Conservation (phyloP, 1,284 basidiomycete genomes). For the Amylostereum chailletii region DNA sequence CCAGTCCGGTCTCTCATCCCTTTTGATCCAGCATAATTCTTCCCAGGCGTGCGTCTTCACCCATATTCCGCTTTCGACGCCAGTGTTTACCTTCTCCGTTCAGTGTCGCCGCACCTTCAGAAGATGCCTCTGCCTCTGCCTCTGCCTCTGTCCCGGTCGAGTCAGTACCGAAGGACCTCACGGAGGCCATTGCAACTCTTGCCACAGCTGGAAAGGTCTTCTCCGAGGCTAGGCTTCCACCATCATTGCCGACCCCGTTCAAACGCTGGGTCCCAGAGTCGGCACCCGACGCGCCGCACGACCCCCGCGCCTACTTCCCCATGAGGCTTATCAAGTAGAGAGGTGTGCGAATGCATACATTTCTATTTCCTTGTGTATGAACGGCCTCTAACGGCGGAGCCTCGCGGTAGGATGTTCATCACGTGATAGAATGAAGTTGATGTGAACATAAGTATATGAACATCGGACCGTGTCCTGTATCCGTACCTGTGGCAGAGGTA, state of each 20-base stretch:
- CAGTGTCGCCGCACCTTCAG: constrained; percentile 51
- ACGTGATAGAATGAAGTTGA: too few relatives aligned
- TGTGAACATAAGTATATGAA: too few relatives aligned
- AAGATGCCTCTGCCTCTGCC: constrained; percentile 26
- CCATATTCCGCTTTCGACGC: neutral
- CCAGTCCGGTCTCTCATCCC: constrained; percentile 69
- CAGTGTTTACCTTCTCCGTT: constrained; percentile 8
- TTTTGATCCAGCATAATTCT: constrained; percentile 77
- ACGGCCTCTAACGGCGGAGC: too few relatives aligned
- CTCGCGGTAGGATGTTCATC: too few relatives aligned
- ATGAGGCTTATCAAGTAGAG: constrained; percentile 74
- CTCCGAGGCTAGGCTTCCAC: constrained; percentile 61
- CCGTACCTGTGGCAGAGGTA: too few relatives aligned
- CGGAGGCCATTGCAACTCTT: constrained; percentile 63
- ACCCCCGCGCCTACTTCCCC: constrained; percentile 74
- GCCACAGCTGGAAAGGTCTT: constrained; percentile 55
- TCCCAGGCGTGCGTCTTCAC: constrained; percentile 46
- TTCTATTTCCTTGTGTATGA: too few relatives aligned
- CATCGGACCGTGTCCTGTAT: too few relatives aligned
- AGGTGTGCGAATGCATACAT: too few relatives aligned
- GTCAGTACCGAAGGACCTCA: constrained; percentile 42
- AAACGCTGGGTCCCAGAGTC: constrained; percentile 65
- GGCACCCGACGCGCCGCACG: constrained; percentile 68
- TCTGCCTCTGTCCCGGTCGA: constrained; percentile 39
- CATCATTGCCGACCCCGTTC: constrained; percentile 51